Conservation (phyloP, 2,329 filamentous ascomycete species). For the Rutstroemia sp. region DNA sequence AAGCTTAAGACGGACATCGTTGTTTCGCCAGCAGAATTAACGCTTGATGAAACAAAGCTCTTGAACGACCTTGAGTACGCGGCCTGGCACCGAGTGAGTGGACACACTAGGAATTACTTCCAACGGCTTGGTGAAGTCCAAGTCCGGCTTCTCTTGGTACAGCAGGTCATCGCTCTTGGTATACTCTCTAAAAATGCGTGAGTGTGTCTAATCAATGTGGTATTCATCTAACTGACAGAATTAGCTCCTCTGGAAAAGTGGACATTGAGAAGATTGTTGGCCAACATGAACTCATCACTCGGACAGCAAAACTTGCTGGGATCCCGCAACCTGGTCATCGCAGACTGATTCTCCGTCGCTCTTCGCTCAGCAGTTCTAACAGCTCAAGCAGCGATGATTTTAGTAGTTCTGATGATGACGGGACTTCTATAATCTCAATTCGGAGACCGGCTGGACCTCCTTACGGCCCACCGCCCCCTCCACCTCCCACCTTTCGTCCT, state of each 20-base stretch:
- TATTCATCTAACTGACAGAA: neutral
- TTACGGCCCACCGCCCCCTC: neutral
- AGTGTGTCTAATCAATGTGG: conserved; percentile 3
- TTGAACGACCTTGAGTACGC: conserved; percentile 16
- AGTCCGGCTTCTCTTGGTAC: conserved; percentile 20
- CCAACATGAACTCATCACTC: conserved; percentile 18
- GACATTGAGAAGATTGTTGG: conserved; percentile 20
- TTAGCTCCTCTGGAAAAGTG: conserved; percentile 16
- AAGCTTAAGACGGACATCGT: conserved; percentile 5
- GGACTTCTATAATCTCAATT: conserved; percentile 3
- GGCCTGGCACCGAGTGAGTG: conserved; percentile 9
- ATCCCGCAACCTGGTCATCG: conserved; percentile 4
- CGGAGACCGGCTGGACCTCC: neutral
- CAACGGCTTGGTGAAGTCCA: conserved; percentile 18
- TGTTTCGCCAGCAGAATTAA: conserved; percentile 3
- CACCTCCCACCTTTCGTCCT: neutral
- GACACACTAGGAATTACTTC: conserved; percentile 4
- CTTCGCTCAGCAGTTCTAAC: conserved; percentile 7
- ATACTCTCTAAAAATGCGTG: conserved; percentile 17
- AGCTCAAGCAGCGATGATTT: conserved; percentile 4
- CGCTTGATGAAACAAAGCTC: conserved; percentile 15
- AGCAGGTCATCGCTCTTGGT: conserved; percentile 19
- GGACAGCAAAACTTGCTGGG: conserved; percentile 16
- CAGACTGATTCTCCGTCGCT: neutral
- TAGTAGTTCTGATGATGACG: conserved; percentile 9